Evolutionary conservation across 2,329 filamentous ascomycete species (phyloP).

Genomic region (Arthrobotrys conoides): DNA sequence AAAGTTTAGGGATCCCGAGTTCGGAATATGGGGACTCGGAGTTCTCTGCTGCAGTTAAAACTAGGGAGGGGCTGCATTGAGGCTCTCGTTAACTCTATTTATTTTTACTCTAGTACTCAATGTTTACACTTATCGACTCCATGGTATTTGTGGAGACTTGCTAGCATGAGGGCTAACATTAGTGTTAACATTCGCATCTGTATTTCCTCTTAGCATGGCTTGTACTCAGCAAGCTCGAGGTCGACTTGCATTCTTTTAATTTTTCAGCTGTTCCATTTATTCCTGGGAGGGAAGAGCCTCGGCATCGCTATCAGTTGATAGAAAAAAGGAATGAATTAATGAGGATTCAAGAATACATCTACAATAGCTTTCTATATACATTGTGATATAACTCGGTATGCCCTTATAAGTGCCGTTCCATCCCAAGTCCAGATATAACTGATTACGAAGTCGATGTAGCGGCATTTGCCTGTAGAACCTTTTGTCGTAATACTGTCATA

Average conservation of each 20-base stretch:
- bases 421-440: background rate
- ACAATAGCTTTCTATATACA: constrained; percentile 36
- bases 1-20: background rate
- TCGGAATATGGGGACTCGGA: constrained; percentile 19
- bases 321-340: background rate
- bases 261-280: background rate
- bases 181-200: background rate
- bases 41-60: background rate
- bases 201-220: background rate
- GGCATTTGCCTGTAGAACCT: constrained; percentile 40
- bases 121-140: background rate
- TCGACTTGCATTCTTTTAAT: background rate
- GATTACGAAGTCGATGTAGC: constrained; percentile 36
- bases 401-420: background rate
- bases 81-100: background rate
- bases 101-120: too few species aligned
- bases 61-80: constrained; percentile 13
- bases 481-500: constrained; percentile 47
- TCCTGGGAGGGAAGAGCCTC: background rate
- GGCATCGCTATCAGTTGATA: background rate
- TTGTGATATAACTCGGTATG: background rate
- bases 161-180: background rate
- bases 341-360: background rate
- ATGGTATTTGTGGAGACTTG: background rate
- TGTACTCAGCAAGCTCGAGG: background rate